Evolutionary conservation across 2,329 filamentous ascomycete species (phyloP), one percentile per base, ranked within the genome.

Genomic region (Fusarium palustre): DNA sequence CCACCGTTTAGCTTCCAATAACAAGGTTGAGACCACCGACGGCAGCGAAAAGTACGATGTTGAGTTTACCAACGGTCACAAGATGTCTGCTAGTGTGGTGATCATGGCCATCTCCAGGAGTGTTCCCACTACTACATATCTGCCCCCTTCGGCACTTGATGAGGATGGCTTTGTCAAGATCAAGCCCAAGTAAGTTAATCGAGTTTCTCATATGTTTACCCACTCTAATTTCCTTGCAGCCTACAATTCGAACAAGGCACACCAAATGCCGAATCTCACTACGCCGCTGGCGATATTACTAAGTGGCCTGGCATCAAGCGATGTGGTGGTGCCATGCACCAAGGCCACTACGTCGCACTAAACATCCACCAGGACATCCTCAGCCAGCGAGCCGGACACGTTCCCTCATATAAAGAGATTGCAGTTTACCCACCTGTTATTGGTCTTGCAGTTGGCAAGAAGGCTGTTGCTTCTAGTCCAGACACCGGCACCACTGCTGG

Each of bases 241-340:
- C 80, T 91, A 9, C 81, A 84, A 69, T 89, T 92, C 76, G 78
- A 83, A 2, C 71, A 79, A 3, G 80, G 79, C 0, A 81, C 87
- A 0, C 83, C 88, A 7, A 90, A 92, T 67, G 79, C 86, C 15
- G 79, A 81, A 1, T 78, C 79, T 30, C 92, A 94, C 77, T 91
- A 90, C 73, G 91, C 89, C 15, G 83, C 88, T 25, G 92, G 92
- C 18, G 92, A 95, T 75, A 81, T 92, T 18, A 86, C 86, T 33
- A 81, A 83, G 48, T 94, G 92, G 92, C 86, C 90, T 0, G 92
- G 91, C 43, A 93, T 95, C 81, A 94, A 93, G 82, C 90, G 92
- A 45, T 92, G 90, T 72, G 92, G 92, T 25, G 87, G 84, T 18
- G 92, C 92, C 34, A 92, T 94, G 86, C 87, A 91, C 74, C 89